Evolutionary conservation across 345 rosid genomes (phyloP).

Genomic region (Salix udensis): DNA sequence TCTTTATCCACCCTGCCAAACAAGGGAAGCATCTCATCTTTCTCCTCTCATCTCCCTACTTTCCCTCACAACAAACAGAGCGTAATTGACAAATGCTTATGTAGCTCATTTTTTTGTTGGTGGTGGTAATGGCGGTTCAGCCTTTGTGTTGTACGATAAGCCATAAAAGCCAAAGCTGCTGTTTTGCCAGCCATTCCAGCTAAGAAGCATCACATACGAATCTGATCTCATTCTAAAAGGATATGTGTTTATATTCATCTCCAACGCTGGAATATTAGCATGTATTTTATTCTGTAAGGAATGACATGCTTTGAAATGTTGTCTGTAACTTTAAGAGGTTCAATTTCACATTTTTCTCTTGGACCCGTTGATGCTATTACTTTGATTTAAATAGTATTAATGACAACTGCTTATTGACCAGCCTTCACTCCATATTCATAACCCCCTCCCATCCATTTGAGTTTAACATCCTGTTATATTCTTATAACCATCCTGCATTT

Average conservation of each 20-base stretch:
- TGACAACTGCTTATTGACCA: neutral
- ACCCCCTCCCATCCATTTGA: neutral
- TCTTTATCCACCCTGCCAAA: too few species aligned
- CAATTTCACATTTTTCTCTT: neutral
- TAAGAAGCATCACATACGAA: neutral
- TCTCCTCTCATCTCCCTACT: too few species aligned
- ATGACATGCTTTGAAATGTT: neutral
- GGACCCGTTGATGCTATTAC: neutral
- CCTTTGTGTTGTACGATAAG: neutral
- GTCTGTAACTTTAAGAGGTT: neutral
- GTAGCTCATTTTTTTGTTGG: constrained; percentile 1
- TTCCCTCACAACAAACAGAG: too few species aligned
- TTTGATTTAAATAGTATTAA: neutral
- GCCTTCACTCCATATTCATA: neutral
- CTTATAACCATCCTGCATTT: neutral
- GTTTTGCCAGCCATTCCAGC: neutral
- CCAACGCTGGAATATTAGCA: neutral
- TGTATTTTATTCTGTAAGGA: neutral
- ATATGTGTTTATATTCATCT: neutral
- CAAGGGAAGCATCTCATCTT: too few species aligned
- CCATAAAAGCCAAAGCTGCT: neutral
- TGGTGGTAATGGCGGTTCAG: neutral
- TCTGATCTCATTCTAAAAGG: neutral
- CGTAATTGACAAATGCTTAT: neutral
- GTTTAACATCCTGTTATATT: neutral